Percentiles rank a stretch among this genome's conserved stretches.
Conservation (phyloP, 208 protist species). For the Herpetomonas muscarum region DNA sequence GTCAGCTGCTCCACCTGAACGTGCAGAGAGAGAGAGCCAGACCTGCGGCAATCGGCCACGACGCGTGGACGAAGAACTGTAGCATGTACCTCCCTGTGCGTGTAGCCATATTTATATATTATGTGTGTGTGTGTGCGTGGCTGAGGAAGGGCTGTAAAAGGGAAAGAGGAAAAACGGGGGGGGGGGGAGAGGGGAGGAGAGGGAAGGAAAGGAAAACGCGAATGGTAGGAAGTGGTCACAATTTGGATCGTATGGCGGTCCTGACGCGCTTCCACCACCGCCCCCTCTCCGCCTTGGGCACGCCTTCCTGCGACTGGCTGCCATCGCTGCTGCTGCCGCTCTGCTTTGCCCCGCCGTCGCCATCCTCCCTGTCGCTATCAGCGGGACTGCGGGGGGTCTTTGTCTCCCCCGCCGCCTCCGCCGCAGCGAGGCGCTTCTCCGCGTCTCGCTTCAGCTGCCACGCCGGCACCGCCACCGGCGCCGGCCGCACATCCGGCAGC, state of each 20-base stretch:
- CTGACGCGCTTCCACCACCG: too few species aligned
- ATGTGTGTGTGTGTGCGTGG: background rate
- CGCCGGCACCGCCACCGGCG: background rate
- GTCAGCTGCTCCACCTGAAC: too few species aligned
- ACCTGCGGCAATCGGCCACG: too few species aligned
- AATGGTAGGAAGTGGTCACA: background rate
- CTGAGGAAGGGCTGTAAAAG: background rate
- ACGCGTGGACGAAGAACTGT: too few species aligned
- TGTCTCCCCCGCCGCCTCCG: background rate
- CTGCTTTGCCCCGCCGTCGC: too few species aligned
- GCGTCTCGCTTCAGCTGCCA: background rate
- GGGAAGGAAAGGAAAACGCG: constrained; percentile 4
- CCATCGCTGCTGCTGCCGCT: background rate
- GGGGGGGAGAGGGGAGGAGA: constrained; percentile 6
- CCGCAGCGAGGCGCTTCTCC: background rate
- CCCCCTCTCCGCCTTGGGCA: background rate
- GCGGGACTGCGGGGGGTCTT: background rate
- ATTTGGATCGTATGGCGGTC: too few species aligned
- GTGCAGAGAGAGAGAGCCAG: too few species aligned
- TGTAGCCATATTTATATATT: too few species aligned
- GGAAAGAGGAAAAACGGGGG: constrained; percentile 11
- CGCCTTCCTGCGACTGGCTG: background rate
- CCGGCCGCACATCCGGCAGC: constrained; percentile 12
- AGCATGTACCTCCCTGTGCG: too few species aligned
- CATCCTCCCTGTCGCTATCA: too few species aligned